Conservation (phyloP, 148 eudicot species). For the Cornus kousa region DNA sequence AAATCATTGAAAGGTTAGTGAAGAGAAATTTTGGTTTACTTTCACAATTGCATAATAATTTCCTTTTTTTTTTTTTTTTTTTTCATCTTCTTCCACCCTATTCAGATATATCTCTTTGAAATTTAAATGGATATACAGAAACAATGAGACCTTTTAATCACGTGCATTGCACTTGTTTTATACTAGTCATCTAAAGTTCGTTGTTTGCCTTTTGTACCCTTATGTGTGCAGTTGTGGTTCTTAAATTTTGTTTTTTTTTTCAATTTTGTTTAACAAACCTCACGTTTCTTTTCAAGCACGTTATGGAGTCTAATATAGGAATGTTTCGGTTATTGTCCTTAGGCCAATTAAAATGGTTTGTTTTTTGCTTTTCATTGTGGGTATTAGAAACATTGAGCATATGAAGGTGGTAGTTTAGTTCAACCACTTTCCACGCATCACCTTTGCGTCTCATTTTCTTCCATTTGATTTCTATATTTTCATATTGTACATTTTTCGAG, state of each 20-base stretch:
- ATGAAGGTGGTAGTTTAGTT: conserved; percentile 2
- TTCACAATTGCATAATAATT: too few relatives aligned
- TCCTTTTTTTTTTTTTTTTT: too few relatives aligned
- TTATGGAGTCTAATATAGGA: background rate
- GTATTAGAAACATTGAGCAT: background rate
- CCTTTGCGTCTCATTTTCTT: background rate
- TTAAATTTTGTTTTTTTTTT: background rate
- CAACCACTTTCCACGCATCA: background rate
- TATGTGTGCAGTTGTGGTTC: background rate
- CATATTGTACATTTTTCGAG: background rate
- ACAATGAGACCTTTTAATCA: too few relatives aligned
- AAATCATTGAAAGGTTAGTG: too few relatives aligned
- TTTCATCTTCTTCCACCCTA: too few relatives aligned
- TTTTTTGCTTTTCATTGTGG: background rate
- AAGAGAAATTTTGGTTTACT: too few relatives aligned
- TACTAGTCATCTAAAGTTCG: background rate
- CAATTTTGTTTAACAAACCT: background rate
- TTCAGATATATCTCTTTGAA: too few relatives aligned
- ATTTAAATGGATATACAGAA: too few relatives aligned
- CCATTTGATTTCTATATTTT: background rate
- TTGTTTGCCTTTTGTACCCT: conserved; percentile 1
- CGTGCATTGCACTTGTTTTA: too few relatives aligned
- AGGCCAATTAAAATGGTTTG: background rate
- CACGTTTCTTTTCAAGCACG: background rate
- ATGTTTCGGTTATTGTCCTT: background rate